Base-by-base conservation (phyloP, 2,329 filamentous ascomycete species). In the Zasmidium cellare region DNA sequence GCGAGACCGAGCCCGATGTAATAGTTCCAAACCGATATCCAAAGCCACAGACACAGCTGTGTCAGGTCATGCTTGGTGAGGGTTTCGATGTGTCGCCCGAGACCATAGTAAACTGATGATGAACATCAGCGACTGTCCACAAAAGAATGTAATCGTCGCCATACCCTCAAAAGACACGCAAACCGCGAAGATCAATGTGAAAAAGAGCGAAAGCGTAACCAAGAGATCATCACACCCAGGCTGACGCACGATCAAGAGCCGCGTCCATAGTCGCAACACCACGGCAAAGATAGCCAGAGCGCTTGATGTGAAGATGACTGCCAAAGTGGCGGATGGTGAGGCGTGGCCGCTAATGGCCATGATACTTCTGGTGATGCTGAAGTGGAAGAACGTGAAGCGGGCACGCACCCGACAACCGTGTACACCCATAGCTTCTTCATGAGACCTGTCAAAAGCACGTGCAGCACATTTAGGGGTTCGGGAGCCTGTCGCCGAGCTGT, bases 101-200 rank as follows among this genome's bases (percentile, higher is more conserved):
- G 56, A 3, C 60, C 60, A 38, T 57, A 58, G 47, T 57, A 51
- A 20, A 60, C 60, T 60, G 20, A 2, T 57, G 9, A n/a, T n/a
- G n/a, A 20, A 3, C 3, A n/a, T 51, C 28, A 51, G 28, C 3
- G n/a, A n/a, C n/a, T n/a, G n/a, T n/a, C n/a, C n/a, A n/a, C n/a
- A n/a, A n/a, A n/a, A n/a, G n/a, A n/a, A n/a, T n/a, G n/a, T n/a
- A n/a, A n/a, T n/a, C n/a, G n/a, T n/a, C n/a, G n/a, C n/a, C 47
- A 22, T 22, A 31, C 47, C 35, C 48, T 52, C 31, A 18, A 51
- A 35, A 1, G 44, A n/a, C 9, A 57, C 46, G 23, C 19, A 41
- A 19, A 47, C 22, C 2, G 49, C 35, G 22, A 57, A 52, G 6
- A 52, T 22, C 1, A 49, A n/a, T 18, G 44, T 35, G 44, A 57